Evolutionary conservation across 345 rosid species (phyloP).

Genomic region (Corymbia maculata): DNA sequence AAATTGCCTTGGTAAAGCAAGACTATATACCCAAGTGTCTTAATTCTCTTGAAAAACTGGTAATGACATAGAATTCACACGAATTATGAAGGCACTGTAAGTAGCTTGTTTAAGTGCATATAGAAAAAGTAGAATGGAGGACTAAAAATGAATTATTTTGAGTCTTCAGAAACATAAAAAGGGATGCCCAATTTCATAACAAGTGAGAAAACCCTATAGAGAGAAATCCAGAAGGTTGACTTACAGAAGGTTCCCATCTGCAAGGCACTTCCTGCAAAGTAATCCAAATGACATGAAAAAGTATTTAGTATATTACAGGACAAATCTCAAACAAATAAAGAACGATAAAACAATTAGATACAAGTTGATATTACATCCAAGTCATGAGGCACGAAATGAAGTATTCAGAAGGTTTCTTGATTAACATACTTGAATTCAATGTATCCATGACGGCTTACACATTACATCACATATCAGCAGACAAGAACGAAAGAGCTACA

Average conservation of each 20-base stretch:
- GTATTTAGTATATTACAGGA: neutral
- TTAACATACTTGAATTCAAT: neutral
- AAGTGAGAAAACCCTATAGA: neutral
- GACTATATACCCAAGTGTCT: neutral
- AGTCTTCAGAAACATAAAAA: neutral
- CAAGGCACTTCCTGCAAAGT: slow-evolving; percentile 50
- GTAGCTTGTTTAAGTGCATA: neutral
- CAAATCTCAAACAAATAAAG: neutral
- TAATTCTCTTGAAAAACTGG: neutral
- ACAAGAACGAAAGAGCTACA: neutral
- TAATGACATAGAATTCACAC: neutral
- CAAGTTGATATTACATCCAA: neutral
- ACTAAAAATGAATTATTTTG: neutral
- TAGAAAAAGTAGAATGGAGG: neutral
- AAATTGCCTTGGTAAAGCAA: neutral
- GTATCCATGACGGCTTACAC: neutral
- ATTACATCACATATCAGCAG: neutral
- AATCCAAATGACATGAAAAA: neutral
- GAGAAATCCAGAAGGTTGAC: slow-evolving; percentile 7
- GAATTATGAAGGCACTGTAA: neutral
- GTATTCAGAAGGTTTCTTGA: neutral
- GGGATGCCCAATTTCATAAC: neutral
- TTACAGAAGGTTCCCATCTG: slow-evolving; percentile 87
- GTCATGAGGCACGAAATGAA: neutral
- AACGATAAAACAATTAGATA: neutral